Evolutionary conservation across 2,329 filamentous ascomycete species (phyloP).

Genomic region (Cordyceps cicadae): DNA sequence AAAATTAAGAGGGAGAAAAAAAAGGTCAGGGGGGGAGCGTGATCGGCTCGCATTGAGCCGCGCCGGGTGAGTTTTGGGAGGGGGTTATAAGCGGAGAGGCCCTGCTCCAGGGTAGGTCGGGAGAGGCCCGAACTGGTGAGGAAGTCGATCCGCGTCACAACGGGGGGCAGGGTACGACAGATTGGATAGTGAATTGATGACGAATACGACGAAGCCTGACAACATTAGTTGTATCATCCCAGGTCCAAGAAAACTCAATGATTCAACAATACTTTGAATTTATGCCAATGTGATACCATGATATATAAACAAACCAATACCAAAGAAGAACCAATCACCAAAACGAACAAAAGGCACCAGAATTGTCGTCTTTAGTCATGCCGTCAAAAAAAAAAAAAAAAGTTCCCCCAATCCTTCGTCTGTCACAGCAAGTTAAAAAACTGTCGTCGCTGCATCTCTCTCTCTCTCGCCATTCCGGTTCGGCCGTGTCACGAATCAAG

Average conservation of each 20-base stretch:
- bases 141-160: too few species aligned
- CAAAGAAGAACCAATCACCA: background rate
- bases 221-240: too few species aligned
- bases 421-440: background rate
- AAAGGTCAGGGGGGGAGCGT: background rate
- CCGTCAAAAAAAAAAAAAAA: background rate
- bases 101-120: too few species aligned
- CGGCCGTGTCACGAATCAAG: conserved; percentile 7
- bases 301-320: conserved; percentile 11
- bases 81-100: too few species aligned
- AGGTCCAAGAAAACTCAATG: background rate
- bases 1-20: background rate
- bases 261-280: conserved; percentile 10
- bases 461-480: background rate
- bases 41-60: too few species aligned
- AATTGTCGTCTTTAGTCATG: background rate
- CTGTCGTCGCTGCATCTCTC: too few species aligned
- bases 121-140: too few species aligned
- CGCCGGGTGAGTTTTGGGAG: too few species aligned
- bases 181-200: too few species aligned
- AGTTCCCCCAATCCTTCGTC: background rate
- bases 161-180: too few species aligned
- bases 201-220: too few species aligned
- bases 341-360: background rate
- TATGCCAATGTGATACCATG: conserved; percentile 13